A percentile compares a stretch with the other conserved stretches of the same genome.
phyloP scores from a whole-genome alignment of 768 basidiomycete genomes.

The Suillus ampliporus region DNA sequence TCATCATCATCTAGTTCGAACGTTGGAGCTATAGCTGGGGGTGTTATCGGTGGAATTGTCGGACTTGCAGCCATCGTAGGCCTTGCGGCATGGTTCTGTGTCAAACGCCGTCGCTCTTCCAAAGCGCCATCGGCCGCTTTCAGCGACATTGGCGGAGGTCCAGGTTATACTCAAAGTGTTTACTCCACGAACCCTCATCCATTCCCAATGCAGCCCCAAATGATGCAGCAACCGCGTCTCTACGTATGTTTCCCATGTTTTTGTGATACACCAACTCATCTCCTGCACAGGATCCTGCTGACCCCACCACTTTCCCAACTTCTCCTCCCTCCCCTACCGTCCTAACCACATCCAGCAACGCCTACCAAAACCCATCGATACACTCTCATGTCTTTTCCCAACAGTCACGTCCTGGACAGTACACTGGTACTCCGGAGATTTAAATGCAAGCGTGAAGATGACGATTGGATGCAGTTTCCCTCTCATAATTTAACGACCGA shows the following conservation, averaged over 20 bases:
- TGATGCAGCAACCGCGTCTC: conserved; percentile 28
- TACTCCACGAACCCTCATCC: conserved; percentile 17
- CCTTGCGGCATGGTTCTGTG: conserved; percentile 45
- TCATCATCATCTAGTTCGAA: conserved; percentile 24
- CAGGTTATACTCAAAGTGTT: conserved; percentile 11
- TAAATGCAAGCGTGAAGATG: conserved; percentile 10
- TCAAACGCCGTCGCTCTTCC: conserved; percentile 33
- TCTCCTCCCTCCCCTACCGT: conserved; percentile 27
- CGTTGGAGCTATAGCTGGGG: conserved; percentile 63
- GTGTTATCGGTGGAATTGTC: conserved; percentile 67
- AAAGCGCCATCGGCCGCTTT: conserved; percentile 24
- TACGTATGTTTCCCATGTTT: conserved; percentile 32
- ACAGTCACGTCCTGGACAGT: conserved; percentile 20
- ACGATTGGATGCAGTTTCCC: background rate
- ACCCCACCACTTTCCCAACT: conserved; percentile 44
- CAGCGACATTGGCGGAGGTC: background rate
- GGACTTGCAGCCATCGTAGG: conserved; percentile 49
- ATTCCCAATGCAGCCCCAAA: conserved; percentile 18
- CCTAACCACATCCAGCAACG: conserved; percentile 12
- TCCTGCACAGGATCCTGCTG: conserved; percentile 38
- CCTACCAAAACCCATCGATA: conserved; percentile 8
- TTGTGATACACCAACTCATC: conserved; percentile 9
- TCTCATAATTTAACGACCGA: background rate
- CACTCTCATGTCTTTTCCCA: conserved; percentile 20
- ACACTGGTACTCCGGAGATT: conserved; percentile 34